Evolutionary conservation across 495 filamentous ascomycete genomes (phyloP).

Genomic region (Annulohypoxylon bovei): DNA sequence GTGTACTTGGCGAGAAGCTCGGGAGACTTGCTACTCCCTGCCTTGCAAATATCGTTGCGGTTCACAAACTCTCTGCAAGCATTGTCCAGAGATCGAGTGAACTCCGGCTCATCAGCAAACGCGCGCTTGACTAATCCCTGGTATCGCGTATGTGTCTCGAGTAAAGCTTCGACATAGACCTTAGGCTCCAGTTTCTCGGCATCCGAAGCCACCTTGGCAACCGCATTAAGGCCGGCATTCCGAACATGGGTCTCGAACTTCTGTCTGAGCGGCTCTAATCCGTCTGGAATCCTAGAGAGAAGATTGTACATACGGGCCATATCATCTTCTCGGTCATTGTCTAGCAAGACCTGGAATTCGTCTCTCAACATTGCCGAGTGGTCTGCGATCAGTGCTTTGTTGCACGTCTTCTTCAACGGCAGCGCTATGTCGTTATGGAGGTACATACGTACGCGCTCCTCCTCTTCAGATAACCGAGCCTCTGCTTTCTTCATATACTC

Average conservation of each 20-base stretch:
- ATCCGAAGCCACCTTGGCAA: slow-evolving; percentile 89
- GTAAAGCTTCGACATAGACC: slow-evolving; percentile 92
- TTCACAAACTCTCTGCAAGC: slow-evolving; percentile 98
- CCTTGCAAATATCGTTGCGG: slow-evolving; percentile 92
- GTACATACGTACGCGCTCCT: slow-evolving; percentile 91
- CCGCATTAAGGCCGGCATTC: slow-evolving; percentile 84
- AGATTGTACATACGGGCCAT: slow-evolving; percentile 96
- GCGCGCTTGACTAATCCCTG: slow-evolving; percentile 89
- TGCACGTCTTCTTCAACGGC: slow-evolving; percentile 84
- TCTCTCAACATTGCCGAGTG: slow-evolving; percentile 87
- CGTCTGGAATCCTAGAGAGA: slow-evolving; percentile 88
- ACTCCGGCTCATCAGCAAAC: slow-evolving; percentile 95
- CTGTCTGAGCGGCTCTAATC: slow-evolving; percentile 85
- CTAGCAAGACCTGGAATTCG: slow-evolving; percentile 94
- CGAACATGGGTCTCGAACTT: slow-evolving; percentile 94
- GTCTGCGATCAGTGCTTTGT: slow-evolving; percentile 86
- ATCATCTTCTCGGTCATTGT: slow-evolving; percentile 94
- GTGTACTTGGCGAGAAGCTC: slow-evolving; percentile 96
- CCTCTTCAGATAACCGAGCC: slow-evolving; percentile 89
- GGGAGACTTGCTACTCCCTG: slow-evolving; percentile 89
- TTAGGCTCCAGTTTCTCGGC: slow-evolving; percentile 94
- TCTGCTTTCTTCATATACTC: slow-evolving; percentile 99
- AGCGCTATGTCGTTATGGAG: slow-evolving; percentile 87
- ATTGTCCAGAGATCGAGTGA: slow-evolving; percentile 95
- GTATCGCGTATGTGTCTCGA: slow-evolving; percentile 94